Conservation (phyloP, 2,329 filamentous ascomycete species). For the Pseudogymnoascus sp. region DNA sequence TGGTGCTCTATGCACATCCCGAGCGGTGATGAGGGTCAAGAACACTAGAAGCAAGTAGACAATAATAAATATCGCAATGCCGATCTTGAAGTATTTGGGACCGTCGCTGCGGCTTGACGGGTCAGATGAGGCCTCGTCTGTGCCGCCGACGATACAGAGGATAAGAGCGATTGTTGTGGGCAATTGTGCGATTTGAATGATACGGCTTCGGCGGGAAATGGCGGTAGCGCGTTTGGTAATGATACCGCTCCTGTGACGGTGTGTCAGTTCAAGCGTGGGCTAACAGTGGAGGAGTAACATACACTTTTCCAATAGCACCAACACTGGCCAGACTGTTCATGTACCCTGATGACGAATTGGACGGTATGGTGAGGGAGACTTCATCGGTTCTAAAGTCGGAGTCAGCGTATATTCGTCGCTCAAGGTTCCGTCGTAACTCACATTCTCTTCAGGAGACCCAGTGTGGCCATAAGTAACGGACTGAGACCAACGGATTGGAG, state of each 20-base stretch:
- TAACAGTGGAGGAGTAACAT: not conserved
- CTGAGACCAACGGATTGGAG: slow-evolving; percentile 26
- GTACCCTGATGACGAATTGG: slow-evolving; percentile 1
- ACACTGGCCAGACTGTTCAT: not conserved
- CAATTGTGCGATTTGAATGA: slow-evolving; percentile 26
- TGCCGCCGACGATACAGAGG: slow-evolving; percentile 30
- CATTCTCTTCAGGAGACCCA: slow-evolving; percentile 27
- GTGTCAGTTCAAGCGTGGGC: not conserved
- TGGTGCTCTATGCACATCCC: slow-evolving; percentile 24
- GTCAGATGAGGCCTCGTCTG: slow-evolving; percentile 17
- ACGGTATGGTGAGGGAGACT: slow-evolving; percentile 20
- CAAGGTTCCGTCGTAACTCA: slow-evolving; percentile 16
- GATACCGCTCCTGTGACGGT: slow-evolving; percentile 16
- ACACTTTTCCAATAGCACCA: not conserved
- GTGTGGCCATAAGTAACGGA: slow-evolving; percentile 24
- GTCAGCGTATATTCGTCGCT: slow-evolving; percentile 3
- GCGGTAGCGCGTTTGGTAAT: slow-evolving; percentile 20
- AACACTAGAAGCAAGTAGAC: slow-evolving; percentile 24
- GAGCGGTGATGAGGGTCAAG: slow-evolving; percentile 23
- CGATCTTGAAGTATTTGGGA: slow-evolving; percentile 23
- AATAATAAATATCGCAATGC: slow-evolving; percentile 27
- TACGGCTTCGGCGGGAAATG: slow-evolving; percentile 24
- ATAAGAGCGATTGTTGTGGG: slow-evolving; percentile 26
- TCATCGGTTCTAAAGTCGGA: slow-evolving; percentile 19
- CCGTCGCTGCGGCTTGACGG: slow-evolving; percentile 20